Conservation (phyloP, 2,329 filamentous ascomycete species). For the Nakataea oryzae region DNA sequence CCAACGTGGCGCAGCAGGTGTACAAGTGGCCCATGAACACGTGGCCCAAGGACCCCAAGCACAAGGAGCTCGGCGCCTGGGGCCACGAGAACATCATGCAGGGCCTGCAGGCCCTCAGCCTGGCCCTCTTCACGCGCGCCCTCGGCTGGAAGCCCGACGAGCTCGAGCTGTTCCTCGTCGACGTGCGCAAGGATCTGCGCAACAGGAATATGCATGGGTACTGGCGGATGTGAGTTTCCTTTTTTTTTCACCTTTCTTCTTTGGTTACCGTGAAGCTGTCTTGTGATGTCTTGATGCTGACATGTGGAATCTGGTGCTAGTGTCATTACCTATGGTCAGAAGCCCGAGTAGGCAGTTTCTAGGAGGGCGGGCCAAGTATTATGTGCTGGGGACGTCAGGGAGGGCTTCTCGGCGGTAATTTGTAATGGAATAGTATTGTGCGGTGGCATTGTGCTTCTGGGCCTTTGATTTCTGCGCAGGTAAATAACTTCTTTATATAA, state of each 20-base stretch:
- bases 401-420: not conserved
- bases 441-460: not conserved
- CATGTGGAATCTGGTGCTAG: not conserved
- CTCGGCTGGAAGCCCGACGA: slow-evolving; percentile 11
- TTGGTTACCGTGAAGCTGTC: not conserved
- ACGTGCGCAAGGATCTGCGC: slow-evolving; percentile 8
- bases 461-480: too few relatives aligned
- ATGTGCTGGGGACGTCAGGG: not conserved
- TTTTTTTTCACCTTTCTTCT: not conserved
- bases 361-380: not conserved
- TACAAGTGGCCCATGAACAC: slow-evolving; percentile 33
- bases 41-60: slow-evolving; percentile 33
- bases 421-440: not conserved
- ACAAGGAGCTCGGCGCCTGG: slow-evolving; percentile 27
- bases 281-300: not conserved
- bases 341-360: not conserved
- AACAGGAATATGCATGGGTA: slow-evolving; percentile 11
- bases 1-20: slow-evolving; percentile 31
- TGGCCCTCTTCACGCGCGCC: slow-evolving; percentile 14
- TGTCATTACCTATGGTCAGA: not conserved
- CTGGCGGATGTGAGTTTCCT: slow-evolving; percentile 8
- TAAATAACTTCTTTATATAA: too few relatives aligned
- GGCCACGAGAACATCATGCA: slow-evolving; percentile 1
- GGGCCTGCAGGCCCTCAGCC: slow-evolving; percentile 10
- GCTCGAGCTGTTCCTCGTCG: slow-evolving; percentile 7